Evolutionary conservation across 225 moss, liverwort and hornwort genomes (phyloP), one percentile per base, ranked within the genome.

Genomic region (Sphagnum tenellum): DNA sequence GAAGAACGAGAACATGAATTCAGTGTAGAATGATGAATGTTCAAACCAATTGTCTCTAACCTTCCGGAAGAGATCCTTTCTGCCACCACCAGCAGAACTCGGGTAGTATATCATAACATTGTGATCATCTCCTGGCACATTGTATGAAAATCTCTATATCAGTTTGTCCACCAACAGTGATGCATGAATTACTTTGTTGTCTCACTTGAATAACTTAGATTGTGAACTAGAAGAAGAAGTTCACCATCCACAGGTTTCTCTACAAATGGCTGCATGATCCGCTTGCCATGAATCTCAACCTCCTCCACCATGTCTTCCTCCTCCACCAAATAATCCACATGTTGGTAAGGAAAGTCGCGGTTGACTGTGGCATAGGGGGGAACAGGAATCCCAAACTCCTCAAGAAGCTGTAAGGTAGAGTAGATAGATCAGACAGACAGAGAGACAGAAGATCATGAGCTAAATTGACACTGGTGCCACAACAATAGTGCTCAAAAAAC

Each of bases 91-190:
- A 76, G 98, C 98, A 81, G 98, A 89, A 79, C 93, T 98, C 76
- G 98, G 98, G 65, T 98, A 98, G 72, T 98, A 98, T 62, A 98
- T 98, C 98, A 98, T 98, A 45, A 98, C 98, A 63, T 90, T 74
- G 66, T 98, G 98, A 63, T 98, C 84, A 73, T 98, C 98, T 72
- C 98, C 98, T 98, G 73, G 29, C 29, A 29, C 29, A 29, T 29
- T 29, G 29, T 29, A 29, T 29, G 29, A 29, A 29, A 29, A 1
- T 29, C 29, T 29, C 29, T 1, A 29, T 29, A 29, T 29, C 29
- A 29, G 29, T 29, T 0, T 29, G 29, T 29, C 29, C 29, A 29
- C 29, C 29, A 29, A 29, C 29, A 29, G 29, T 29, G 29, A 29
- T 29, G 29, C 29, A 29, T 29, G 29, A 29, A 29, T 29, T 29